These are phyloP conservation scores for Parathielavia appendiculata DNA, from an alignment of 495 filamentous ascomycete genomes.

Conservation along the genomic window DNA sequence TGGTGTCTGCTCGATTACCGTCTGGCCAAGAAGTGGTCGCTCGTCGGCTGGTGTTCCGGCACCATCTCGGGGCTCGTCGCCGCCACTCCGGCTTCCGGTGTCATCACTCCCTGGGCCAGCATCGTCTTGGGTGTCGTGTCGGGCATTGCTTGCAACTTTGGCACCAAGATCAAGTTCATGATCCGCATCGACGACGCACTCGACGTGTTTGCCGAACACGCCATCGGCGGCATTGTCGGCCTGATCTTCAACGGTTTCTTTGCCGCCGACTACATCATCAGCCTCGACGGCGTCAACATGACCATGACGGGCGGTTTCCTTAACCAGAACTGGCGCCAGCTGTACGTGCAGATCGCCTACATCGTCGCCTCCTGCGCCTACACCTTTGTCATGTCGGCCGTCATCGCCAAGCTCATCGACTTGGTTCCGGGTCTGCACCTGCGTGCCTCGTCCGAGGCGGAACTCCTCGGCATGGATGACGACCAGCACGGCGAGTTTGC, in stretches of 20 bases:
- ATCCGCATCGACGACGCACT: conserved; percentile 92
- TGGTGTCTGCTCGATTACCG: conserved; percentile 95
- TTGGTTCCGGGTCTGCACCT: conserved; percentile 84
- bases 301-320: conserved; percentile 74
- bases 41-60: conserved; percentile 98
- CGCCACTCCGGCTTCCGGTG: conserved; percentile 83
- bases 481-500: conserved; percentile 98
- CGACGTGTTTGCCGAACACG: conserved; percentile 98
- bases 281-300: conserved; percentile 88
- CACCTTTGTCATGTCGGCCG: conserved; percentile 75
- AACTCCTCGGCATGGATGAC: conserved; percentile 97
- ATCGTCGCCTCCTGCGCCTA: conserved; percentile 70
- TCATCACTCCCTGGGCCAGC: conserved; percentile 84
- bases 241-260: conserved; percentile 92
- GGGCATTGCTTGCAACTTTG: conserved; percentile 84
- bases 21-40: conserved; percentile 95
- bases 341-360: conserved; percentile 91
- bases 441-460: conserved; percentile 90
- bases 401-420: conserved; percentile 83
- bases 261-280: conserved; percentile 81
- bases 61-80: conserved; percentile 86
- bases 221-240: conserved; percentile 86
- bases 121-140: conserved; percentile 80
- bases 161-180: conserved; percentile 96
- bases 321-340: conserved; percentile 80